These are phyloP conservation scores for Alternaria incomplexa DNA, from an alignment of 2,329 filamentous ascomycete species.

Conservation along the genomic window DNA sequence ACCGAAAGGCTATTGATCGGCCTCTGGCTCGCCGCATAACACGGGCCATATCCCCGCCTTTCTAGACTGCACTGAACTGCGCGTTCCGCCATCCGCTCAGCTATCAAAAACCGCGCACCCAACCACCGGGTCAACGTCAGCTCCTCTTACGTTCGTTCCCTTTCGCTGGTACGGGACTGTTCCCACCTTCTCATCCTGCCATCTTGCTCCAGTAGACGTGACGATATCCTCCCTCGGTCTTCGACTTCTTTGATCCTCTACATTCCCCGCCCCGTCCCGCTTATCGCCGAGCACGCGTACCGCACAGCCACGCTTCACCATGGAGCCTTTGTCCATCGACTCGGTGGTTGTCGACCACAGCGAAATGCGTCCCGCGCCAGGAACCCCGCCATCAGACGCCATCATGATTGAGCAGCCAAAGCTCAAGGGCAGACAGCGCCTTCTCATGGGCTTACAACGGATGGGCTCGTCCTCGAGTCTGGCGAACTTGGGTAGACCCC, in stretches of 20 bases:
- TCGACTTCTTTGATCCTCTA: slow-evolving; percentile 2
- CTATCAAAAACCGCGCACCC: slow-evolving; percentile 35
- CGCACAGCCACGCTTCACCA: slow-evolving; percentile 20
- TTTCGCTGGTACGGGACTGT: slow-evolving; percentile 4
- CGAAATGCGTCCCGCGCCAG: slow-evolving; percentile 22
- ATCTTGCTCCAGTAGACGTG: slow-evolving; percentile 6
- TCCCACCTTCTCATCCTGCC: slow-evolving; percentile 3
- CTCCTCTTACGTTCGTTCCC: slow-evolving; percentile 9
- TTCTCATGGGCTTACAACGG: slow-evolving; percentile 77
- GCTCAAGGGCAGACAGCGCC: slow-evolving; percentile 70
- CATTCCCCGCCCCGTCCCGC: slow-evolving; percentile 17
- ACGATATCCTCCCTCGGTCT: neutral
- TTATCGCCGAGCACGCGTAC: slow-evolving; percentile 7
- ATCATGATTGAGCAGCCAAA: slow-evolving; percentile 55
- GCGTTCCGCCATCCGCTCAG: slow-evolving; percentile 14
- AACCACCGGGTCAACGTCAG: slow-evolving; percentile 26
- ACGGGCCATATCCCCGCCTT: slow-evolving; percentile 31
- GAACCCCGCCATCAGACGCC: slow-evolving; percentile 31
- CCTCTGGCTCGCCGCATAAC: slow-evolving; percentile 13
- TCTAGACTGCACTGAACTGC: slow-evolving; percentile 15
- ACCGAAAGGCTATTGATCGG: slow-evolving; percentile 4
- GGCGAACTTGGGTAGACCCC: slow-evolving; percentile 65
- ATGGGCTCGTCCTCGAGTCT: slow-evolving; percentile 83
- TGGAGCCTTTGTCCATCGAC: slow-evolving; percentile 49
- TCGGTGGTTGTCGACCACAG: slow-evolving; percentile 43